Evolutionary conservation across 352 stramenopile genomes (phyloP).

Genomic region (Phytophthora kernoviae): DNA sequence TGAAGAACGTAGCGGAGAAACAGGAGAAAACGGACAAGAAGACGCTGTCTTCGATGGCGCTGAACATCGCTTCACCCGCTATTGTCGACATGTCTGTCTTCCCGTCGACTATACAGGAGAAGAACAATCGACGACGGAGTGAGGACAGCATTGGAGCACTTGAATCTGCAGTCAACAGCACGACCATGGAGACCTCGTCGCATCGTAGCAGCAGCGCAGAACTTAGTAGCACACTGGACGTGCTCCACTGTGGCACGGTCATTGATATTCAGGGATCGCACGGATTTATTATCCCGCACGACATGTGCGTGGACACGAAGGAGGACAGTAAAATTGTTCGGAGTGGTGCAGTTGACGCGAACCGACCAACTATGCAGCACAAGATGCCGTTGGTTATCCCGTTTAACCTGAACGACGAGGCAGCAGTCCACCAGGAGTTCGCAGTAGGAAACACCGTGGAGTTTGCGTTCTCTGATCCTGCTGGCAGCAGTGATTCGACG

Average conservation of each 20-base stretch:
- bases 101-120: slow-evolving; percentile 18
- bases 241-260: slow-evolving; percentile 76
- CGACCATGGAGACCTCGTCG: slow-evolving; percentile 11
- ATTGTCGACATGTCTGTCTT: slow-evolving; percentile 28
- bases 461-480: slow-evolving; percentile 50
- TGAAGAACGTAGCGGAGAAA: slow-evolving; percentile 25
- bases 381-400: slow-evolving; percentile 74
- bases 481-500: slow-evolving; percentile 27
- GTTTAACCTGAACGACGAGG: slow-evolving; percentile 61
- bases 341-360: slow-evolving; percentile 6
- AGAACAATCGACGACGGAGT: slow-evolving; percentile 33
- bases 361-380: slow-evolving; percentile 22
- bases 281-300: slow-evolving; percentile 80
- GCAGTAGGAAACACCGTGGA: slow-evolving; percentile 71
- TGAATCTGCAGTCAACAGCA: slow-evolving; percentile 29
- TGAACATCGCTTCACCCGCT: slow-evolving; percentile 53
- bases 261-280: slow-evolving; percentile 80
- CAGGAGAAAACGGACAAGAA: slow-evolving; percentile 27
- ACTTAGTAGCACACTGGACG: slow-evolving; percentile 58
- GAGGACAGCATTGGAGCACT: slow-evolving; percentile 39
- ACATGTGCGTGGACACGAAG: slow-evolving; percentile 46
- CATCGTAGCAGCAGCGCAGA: slow-evolving; percentile 30
- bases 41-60: slow-evolving; percentile 25
- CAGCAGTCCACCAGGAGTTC: slow-evolving; percentile 50
- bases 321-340: slow-evolving; percentile 13